Evolutionary conservation across 345 rosid genomes (phyloP).

Genomic region (Xanthoceras sorbifolium): DNA sequence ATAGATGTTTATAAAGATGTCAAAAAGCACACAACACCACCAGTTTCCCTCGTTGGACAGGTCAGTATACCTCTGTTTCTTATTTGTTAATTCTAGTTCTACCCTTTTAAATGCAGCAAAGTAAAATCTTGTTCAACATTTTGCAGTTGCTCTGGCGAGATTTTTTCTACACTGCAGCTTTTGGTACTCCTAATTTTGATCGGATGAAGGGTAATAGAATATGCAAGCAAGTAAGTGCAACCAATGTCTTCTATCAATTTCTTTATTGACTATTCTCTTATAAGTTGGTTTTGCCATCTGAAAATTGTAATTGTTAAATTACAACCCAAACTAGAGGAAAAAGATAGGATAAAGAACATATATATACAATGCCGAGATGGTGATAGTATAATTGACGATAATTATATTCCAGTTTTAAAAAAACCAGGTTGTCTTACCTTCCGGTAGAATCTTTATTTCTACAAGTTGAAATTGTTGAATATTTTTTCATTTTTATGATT

Average conservation of each 20-base stretch:
- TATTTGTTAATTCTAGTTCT: conserved; percentile 4
- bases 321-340: neutral
- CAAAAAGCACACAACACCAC: conserved; percentile 79
- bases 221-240: conserved; percentile 78
- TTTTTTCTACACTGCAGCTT: conserved; percentile 86
- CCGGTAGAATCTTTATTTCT: neutral
- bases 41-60: conserved; percentile 95
- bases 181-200: conserved; percentile 86
- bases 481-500: neutral
- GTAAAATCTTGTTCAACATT: conserved; percentile 25
- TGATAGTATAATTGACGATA: neutral
- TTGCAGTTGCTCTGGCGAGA: conserved; percentile 87
- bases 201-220: conserved; percentile 76
- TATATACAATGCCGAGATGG: no score
- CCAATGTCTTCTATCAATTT: neutral
- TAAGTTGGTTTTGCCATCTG: neutral
- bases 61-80: conserved; percentile 37
- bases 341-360: neutral
- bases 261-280: neutral
- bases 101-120: conserved; percentile 3
- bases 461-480: neutral
- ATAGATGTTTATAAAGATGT: conserved; percentile 57
- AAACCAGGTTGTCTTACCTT: neutral
- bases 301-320: no score
- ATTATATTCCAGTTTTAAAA: neutral